Percentiles rank a stretch among this genome's conserved stretches.
Evolutionary conservation across 108 stramenopile species (phyloP).

Genomic region (Conticribra weissflogii): DNA sequence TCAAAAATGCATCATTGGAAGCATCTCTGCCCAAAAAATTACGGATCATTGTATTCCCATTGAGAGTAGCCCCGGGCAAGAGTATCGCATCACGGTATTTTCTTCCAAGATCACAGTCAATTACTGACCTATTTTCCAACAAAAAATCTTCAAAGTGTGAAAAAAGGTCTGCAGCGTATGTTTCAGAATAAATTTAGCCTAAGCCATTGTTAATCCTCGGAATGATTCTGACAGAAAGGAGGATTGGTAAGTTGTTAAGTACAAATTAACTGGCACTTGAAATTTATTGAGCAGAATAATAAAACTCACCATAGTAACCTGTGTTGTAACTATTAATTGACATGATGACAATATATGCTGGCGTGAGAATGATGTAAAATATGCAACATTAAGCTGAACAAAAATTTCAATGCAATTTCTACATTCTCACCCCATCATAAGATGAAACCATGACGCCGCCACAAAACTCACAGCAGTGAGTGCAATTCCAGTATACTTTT

Average conservation of each 20-base stretch:
- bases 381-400: not conserved
- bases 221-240: not conserved
- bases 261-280: not conserved
- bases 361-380: not conserved
- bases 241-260: not conserved
- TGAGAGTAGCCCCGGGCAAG: constrained; percentile 17
- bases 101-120: constrained; percentile 17
- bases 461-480: constrained; percentile 1
- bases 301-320: constrained; percentile 19
- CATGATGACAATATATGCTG: not conserved
- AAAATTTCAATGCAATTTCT: not conserved
- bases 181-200: constrained; percentile 28
- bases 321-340: constrained; percentile 4
- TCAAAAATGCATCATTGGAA: constrained; percentile 15
- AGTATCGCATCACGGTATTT: constrained; percentile 17
- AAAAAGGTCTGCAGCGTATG: constrained; percentile 26
- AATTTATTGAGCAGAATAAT: not conserved
- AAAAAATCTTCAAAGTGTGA: constrained; percentile 1
- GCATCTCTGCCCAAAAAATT: constrained; percentile 20
- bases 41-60: constrained; percentile 11
- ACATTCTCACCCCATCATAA: constrained; percentile 19
- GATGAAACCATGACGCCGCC: constrained; percentile 25
- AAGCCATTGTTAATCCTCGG: too few relatives aligned
- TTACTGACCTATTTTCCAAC: not conserved
- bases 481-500: constrained; percentile 11